Percentiles rank a stretch among this genome's conserved stretches.
Evolutionary conservation across 345 rosid genomes (phyloP).

Genomic region (Corchorus olitorius): DNA sequence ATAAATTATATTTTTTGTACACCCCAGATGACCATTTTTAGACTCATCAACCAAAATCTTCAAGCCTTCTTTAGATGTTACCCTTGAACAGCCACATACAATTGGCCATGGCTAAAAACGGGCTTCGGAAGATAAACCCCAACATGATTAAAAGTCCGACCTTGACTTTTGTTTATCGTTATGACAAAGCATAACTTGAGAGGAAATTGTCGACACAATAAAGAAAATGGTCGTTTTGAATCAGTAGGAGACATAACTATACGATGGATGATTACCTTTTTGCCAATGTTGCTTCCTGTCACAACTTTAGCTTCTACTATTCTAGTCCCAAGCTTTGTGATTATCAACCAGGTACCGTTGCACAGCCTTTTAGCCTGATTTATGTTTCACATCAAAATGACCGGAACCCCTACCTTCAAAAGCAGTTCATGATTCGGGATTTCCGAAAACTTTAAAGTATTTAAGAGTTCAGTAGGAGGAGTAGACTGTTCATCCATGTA

Average conservation of each 20-base stretch:
- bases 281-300: background rate
- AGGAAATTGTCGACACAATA: background rate
- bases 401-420: background rate
- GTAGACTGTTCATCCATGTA: background rate
- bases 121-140: no score
- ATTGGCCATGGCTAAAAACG: no score
- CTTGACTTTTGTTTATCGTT: background rate
- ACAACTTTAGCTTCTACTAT: background rate
- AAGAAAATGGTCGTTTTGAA: background rate
- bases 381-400: background rate
- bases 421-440: background rate
- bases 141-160: no score
- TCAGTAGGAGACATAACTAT: no score
- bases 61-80: no score
- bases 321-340: background rate
- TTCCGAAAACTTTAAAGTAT: no score
- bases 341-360: background rate
- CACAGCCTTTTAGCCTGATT: background rate
- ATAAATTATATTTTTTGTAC: no score
- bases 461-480: background rate
- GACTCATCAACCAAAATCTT: no score
- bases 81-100: no score
- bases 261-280: background rate
- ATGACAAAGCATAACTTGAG: background rate
- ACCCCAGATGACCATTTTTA: no score